Base-by-base conservation (phyloP, 2,329 filamentous ascomycete species). In the Xylariaceae sp. region DNA sequence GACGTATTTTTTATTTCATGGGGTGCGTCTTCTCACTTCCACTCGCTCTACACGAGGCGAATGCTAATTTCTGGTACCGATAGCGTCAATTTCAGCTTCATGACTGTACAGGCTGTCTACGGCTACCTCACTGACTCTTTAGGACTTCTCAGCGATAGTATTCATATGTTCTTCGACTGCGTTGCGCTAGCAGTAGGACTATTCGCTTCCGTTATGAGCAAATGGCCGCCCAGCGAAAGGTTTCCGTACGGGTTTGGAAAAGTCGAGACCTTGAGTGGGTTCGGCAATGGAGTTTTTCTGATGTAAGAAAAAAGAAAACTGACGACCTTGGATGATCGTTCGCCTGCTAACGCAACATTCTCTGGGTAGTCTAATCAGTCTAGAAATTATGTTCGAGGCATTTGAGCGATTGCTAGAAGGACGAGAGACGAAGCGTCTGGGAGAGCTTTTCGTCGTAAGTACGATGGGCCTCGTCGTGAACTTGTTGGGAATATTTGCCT, bases 161-260 rank as follows among this genome's bases (percentile, higher is more conserved):
- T 99, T 60, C 94, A 99, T 73, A 99, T 99, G 94, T 92, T 99
- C 67, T 97, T 99, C 65, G 94, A 99, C 72, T 99, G 94, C 63
- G 85, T 96, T 37, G 94, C 92, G 26, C 80, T 99, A 31, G 83
- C 89, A 1, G 91, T 99, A 37, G 94, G 94, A 8, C 77, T 99
- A 7, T 87, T 92, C 64, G 94, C 94, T 31, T 87, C 92, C 1
- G 91, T 99, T 4, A 89, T 96, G 77, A 94, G 89, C 72, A 97
- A 97, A 72, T 96, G 94, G 91, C 91, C 91, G 1, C 88, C 91
- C 0, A 96, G 87, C 68, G 80, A 88, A 56, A 80, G 86, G 26
- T 97, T 96, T 64, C 94, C 94, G 0, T 97, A 96, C 67, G 94
- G 94, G 0, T 94, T 96, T 69, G 91, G 92, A 55, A 99, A 97